These are phyloP conservation scores for Russula sp. DNA, from an alignment of 768 basidiomycete species.

Conservation along the genomic window DNA sequence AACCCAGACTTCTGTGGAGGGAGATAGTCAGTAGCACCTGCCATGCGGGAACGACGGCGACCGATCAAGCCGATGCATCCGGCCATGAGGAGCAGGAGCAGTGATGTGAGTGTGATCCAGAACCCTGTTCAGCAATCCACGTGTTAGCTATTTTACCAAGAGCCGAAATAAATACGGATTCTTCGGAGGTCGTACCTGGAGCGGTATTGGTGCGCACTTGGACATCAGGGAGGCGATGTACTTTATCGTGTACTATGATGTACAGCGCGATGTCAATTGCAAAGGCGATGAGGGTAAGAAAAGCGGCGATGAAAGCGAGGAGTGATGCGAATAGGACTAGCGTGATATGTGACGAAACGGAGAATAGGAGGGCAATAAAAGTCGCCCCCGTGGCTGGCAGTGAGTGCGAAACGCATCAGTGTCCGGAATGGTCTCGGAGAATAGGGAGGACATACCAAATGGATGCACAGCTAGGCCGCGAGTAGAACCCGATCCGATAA, in stretches of 20 bases:
- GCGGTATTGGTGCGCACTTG: conserved; percentile 52
- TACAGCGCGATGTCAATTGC: conserved; percentile 74
- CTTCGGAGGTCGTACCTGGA: conserved; percentile 50
- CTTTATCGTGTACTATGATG: conserved; percentile 56
- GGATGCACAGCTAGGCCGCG: conserved; percentile 73
- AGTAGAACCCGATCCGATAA: conserved; percentile 61
- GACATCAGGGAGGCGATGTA: conserved; percentile 48
- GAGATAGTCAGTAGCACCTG: conserved; percentile 12
- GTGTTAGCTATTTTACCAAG: background rate
- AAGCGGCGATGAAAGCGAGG: conserved; percentile 63
- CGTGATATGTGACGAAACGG: conserved; percentile 56
- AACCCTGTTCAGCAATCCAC: conserved; percentile 11
- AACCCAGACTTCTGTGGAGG: conserved; percentile 16
- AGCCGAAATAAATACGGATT: background rate
- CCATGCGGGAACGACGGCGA: conserved; percentile 28
- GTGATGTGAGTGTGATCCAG: conserved; percentile 26
- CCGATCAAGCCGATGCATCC: conserved; percentile 20
- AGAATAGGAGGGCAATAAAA: conserved; percentile 61
- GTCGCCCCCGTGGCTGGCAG: conserved; percentile 49
- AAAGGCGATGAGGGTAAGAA: conserved; percentile 68
- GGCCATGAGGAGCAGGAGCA: conserved; percentile 26
- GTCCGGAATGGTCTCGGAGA: background rate
- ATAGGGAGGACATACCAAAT: conserved; percentile 47
- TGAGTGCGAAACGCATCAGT: conserved; percentile 6
- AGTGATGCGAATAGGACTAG: conserved; percentile 46